Percentiles rank a stretch among this genome's conserved stretches.
These are phyloP conservation scores for Tolypocladium endophyticum DNA, from an alignment of 2,329 filamentous ascomycete species.

Conservation along the genomic window DNA sequence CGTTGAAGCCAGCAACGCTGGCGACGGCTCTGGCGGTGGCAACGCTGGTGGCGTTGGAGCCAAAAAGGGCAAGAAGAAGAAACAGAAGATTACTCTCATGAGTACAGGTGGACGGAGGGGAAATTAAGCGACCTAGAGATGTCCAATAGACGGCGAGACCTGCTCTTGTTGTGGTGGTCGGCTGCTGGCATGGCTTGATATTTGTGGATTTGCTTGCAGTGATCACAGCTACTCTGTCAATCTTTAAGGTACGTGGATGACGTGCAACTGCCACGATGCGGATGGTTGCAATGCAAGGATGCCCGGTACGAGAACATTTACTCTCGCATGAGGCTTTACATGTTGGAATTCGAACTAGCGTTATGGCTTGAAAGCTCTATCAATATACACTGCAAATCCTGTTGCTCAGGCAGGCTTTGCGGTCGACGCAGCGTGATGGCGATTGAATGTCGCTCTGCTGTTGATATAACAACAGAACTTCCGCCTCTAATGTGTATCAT, in stretches of 20 bases:
- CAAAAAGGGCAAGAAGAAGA: constrained; percentile 53
- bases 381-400: background rate
- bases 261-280: background rate
- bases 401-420: background rate
- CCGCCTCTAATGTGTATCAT: no score
- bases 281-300: background rate
- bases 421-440: no score
- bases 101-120: constrained; percentile 50
- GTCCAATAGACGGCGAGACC: background rate
- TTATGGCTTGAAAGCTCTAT: background rate
- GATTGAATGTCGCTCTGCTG: no score
- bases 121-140: constrained; percentile 12
- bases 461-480: no score
- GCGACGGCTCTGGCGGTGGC: constrained; percentile 7
- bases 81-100: constrained; percentile 64
- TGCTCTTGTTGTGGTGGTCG: background rate
- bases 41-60: constrained; percentile 23
- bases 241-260: background rate
- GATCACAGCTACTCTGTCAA: background rate
- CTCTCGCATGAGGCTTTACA: background rate
- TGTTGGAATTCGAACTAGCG: background rate
- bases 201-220: background rate
- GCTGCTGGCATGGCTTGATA: background rate
- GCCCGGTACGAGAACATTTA: no score
- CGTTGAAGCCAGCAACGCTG: constrained; percentile 19